These are phyloP conservation scores for Sporothrix protearum DNA, from an alignment of 2,329 filamentous ascomycete genomes.

Conservation along the genomic window DNA sequence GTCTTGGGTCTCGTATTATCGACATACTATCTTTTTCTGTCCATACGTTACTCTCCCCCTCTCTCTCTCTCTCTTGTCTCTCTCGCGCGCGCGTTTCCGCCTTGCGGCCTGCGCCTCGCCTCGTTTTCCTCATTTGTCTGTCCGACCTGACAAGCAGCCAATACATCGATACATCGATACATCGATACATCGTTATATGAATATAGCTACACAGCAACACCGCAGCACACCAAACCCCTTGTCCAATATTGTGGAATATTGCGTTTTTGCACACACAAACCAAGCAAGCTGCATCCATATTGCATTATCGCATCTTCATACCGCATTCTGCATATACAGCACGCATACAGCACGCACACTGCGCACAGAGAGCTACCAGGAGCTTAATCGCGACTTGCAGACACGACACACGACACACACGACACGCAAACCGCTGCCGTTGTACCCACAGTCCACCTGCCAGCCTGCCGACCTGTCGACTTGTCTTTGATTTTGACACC, in stretches of 20 bases:
- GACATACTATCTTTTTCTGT: not conserved
- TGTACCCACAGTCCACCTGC: not conserved
- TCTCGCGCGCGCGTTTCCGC: constrained; percentile 1
- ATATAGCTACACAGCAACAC: not conserved
- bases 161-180: not conserved
- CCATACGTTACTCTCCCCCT: too few species aligned
- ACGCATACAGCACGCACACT: not conserved
- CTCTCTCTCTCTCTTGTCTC: not conserved
- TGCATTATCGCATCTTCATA: not conserved
- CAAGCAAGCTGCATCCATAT: not conserved
- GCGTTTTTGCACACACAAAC: not conserved
- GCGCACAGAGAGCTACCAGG: not conserved
- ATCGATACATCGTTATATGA: not conserved
- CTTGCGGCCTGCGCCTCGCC: not conserved
- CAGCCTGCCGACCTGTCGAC: not conserved
- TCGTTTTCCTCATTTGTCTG: not conserved
- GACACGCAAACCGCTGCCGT: not conserved
- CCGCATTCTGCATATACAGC: not conserved
- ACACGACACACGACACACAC: not conserved
- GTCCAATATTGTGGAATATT: constrained; percentile 20
- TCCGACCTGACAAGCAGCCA: constrained; percentile 9
- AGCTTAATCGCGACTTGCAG: not conserved
- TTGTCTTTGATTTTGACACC: not conserved
- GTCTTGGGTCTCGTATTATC: not conserved
- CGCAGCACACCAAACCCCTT: not conserved